These are phyloP conservation scores for Calonectria ilicicola DNA, from an alignment of 2,329 filamentous ascomycete species.

Conservation along the genomic window DNA sequence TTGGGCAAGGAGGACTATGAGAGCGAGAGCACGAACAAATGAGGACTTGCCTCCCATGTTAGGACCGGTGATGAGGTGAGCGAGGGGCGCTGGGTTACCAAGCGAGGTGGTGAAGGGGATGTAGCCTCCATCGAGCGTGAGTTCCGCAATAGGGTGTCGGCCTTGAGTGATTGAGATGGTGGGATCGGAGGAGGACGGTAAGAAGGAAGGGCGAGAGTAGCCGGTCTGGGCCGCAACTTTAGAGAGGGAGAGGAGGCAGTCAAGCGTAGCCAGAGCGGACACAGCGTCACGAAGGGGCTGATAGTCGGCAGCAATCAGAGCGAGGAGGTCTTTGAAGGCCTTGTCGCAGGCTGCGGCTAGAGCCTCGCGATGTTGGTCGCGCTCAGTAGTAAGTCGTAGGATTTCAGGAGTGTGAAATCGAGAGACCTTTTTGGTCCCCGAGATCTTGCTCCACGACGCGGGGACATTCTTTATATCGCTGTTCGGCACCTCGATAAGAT, in stretches of 20 bases:
- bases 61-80: constrained; percentile 91
- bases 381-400: constrained; percentile 82
- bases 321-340: constrained; percentile 80
- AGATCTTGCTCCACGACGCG: constrained; percentile 95
- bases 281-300: constrained; percentile 91
- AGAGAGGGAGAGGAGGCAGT: constrained; percentile 89
- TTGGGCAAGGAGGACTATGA: constrained; percentile 94
- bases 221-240: constrained; percentile 87
- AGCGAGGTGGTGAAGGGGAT: constrained; percentile 90
- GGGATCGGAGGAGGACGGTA: constrained; percentile 71
- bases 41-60: constrained; percentile 99
- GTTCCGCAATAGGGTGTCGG: constrained; percentile 96
- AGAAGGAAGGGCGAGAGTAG: constrained; percentile 82
- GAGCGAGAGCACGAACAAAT: constrained; percentile 91
- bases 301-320: constrained; percentile 84
- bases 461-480: constrained; percentile 86
- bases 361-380: constrained; percentile 95
- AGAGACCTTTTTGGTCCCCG: constrained; percentile 90
- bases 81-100: constrained; percentile 72
- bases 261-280: constrained; percentile 85
- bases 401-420: constrained; percentile 96
- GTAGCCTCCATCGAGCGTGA: constrained; percentile 85
- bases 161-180: constrained; percentile 74
- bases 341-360: constrained; percentile 91
- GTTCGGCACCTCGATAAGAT: constrained; percentile 92